A percentile compares a stretch with the other conserved stretches of the same genome.
phyloP scores from a whole-genome alignment of 164 flowering plant genomes.

The Berberis vulgaris region DNA sequence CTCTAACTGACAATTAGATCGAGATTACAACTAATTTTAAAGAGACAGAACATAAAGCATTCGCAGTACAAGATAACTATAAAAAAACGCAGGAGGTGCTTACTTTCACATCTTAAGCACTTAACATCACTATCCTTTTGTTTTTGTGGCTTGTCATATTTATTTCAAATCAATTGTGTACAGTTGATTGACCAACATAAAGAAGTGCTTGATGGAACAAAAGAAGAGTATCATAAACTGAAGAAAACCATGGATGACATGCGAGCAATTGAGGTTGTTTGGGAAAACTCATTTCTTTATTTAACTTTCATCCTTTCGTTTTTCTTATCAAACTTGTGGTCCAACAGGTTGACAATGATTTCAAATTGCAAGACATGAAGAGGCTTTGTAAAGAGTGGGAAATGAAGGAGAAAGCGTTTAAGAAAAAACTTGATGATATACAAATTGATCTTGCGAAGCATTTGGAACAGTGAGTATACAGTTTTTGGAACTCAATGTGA shows the following conservation, averaged over 20 bases:
- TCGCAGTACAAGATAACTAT: constrained; percentile 71
- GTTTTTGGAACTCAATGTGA: background rate
- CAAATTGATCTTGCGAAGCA: constrained; percentile 48
- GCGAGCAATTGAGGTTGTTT: constrained; percentile 71
- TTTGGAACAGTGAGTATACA: constrained; percentile 72
- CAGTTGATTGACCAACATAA: constrained; percentile 73
- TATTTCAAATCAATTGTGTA: background rate
- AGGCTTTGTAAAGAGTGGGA: constrained; percentile 72
- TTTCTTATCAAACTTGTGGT: constrained; percentile 1
- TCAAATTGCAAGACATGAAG: constrained; percentile 75
- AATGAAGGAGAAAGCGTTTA: constrained; percentile 61
- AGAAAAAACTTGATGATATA: constrained; percentile 68
- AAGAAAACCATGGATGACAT: constrained; percentile 38
- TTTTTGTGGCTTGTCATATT: constrained; percentile 1
- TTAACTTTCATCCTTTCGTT: background rate
- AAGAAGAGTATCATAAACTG: constrained; percentile 55
- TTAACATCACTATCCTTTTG: background rate
- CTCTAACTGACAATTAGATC: too few relatives aligned
- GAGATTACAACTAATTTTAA: constrained; percentile 21
- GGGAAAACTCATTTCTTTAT: background rate
- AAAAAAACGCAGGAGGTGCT: constrained; percentile 65
- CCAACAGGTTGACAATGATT: constrained; percentile 85
- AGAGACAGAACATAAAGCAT: constrained; percentile 78
- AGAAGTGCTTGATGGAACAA: constrained; percentile 66
- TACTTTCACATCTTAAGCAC: background rate